A percentile compares a stretch with the other conserved stretches of the same genome.
phyloP scores from a whole-genome alignment of 2,329 filamentous ascomycete species.

The Didymella sp. region DNA sequence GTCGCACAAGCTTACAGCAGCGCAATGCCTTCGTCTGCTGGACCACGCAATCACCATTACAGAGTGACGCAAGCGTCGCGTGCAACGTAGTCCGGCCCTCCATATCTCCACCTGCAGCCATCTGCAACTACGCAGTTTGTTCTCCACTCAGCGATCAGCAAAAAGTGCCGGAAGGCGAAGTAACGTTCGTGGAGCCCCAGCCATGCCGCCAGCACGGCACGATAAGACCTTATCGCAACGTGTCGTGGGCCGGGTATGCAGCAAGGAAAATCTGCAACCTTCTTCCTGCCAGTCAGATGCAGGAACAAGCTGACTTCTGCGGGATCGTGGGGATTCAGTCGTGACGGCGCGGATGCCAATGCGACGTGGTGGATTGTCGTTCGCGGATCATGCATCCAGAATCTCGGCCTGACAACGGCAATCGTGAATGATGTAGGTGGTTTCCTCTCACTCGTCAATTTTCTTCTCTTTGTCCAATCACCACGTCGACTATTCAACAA shows the following conservation, averaged over 20 bases:
- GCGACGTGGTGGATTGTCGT: conserved; percentile 31
- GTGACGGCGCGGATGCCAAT: conserved; percentile 21
- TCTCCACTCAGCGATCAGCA: conserved; percentile 27
- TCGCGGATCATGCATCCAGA: conserved; percentile 23
- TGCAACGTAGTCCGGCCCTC: conserved; percentile 18
- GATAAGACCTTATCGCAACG: conserved; percentile 36
- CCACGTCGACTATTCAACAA: not conserved
- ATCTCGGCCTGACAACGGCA: conserved; percentile 17
- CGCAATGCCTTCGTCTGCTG: conserved; percentile 4
- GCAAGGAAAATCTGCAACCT: conserved; percentile 25
- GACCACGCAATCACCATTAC: conserved; percentile 1
- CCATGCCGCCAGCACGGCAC: conserved; percentile 25
- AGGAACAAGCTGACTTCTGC: conserved; percentile 6
- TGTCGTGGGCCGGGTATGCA: conserved; percentile 29
- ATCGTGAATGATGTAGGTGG: conserved; percentile 19
- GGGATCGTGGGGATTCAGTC: conserved; percentile 17
- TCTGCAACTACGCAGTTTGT: conserved; percentile 26
- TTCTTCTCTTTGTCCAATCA: conserved; percentile 9
- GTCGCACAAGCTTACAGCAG: conserved; percentile 10
- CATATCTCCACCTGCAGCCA: conserved; percentile 18
- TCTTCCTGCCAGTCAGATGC: conserved; percentile 23
- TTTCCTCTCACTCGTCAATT: conserved; percentile 3
- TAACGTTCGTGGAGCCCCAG: conserved; percentile 32
- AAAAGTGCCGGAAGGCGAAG: conserved; percentile 30
- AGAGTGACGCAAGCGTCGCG: conserved; percentile 28